Evolutionary conservation across 192 early-diverging fungal genomes (phyloP).

Genomic region (Backusella luteola): DNA sequence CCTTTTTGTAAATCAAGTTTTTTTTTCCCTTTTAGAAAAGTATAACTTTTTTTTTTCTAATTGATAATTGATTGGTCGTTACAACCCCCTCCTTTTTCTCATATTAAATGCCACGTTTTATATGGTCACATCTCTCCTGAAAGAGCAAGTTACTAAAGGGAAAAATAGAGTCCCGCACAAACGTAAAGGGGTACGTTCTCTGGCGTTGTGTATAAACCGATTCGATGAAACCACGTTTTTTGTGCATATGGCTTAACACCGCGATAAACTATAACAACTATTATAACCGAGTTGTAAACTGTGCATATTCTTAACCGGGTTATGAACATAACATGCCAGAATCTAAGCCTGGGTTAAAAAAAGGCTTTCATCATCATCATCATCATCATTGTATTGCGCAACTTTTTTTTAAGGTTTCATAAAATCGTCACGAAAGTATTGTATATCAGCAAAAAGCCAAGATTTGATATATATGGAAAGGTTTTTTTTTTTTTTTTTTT

Average conservation of each 20-base stretch:
- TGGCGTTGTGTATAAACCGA: not conserved
- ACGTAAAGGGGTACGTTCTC: not conserved
- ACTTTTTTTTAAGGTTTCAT: not conserved
- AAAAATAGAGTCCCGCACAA: not conserved
- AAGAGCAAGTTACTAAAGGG: not conserved
- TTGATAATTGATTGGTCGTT: not conserved
- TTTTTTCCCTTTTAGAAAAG: not conserved
- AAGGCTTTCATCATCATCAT: not conserved
- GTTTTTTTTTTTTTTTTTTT: not conserved
- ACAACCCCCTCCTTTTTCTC: not conserved
- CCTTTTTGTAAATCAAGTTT: not conserved
- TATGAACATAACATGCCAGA: not conserved
- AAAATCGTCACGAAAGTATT: conserved; percentile 1
- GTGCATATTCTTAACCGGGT: not conserved
- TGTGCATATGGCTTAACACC: not conserved
- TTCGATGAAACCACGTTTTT: not conserved
- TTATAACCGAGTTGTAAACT: not conserved
- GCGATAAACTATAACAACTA: not conserved
- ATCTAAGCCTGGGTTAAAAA: not conserved
- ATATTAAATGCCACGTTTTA: conserved; percentile 8
- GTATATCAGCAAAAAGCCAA: not conserved
- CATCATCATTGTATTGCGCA: not conserved
- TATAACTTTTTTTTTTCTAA: not conserved
- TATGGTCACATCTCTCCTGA: not conserved
- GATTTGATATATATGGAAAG: not conserved